Conservation (phyloP, 1,284 basidiomycete species). For the Megacollybia platyphylla region DNA sequence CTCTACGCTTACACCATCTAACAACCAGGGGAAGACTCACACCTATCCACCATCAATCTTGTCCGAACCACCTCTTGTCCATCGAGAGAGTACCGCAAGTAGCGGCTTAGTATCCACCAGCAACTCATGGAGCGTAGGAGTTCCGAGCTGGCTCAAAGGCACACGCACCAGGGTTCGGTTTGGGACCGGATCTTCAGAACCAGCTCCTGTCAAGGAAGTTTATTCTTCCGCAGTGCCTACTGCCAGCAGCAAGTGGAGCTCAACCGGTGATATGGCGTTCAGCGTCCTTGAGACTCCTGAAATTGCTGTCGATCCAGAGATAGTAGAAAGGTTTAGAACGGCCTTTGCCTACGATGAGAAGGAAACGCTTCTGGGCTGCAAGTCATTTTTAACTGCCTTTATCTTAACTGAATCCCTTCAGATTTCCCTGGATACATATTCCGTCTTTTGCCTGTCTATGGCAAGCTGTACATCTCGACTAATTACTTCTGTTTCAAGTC, state of each 20-base stretch:
- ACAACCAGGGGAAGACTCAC: constrained; percentile 28
- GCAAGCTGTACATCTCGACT: constrained; percentile 77
- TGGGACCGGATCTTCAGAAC: constrained; percentile 14
- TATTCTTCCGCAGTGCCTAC: constrained; percentile 32
- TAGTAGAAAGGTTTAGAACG: constrained; percentile 62
- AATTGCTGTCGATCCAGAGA: constrained; percentile 47
- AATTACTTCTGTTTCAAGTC: constrained; percentile 89
- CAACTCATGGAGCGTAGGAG: constrained; percentile 45
- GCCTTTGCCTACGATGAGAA: constrained; percentile 80
- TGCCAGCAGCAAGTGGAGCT: constrained; percentile 20
- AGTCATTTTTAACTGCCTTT: constrained; percentile 19
- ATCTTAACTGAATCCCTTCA: constrained; percentile 17
- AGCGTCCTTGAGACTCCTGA: constrained; percentile 64
- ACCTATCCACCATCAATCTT: constrained; percentile 69
- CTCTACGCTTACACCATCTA: constrained; percentile 14
- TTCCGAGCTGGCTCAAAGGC: constrained; percentile 60
- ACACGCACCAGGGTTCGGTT: constrained; percentile 19
- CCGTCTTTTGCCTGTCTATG: constrained; percentile 76
- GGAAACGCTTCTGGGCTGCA: constrained; percentile 79
- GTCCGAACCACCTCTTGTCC: constrained; percentile 8
- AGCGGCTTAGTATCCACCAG: constrained; percentile 11
- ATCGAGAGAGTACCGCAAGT: constrained; percentile 14
- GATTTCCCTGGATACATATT: constrained; percentile 85
- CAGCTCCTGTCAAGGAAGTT: constrained; percentile 33
- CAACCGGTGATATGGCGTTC: constrained; percentile 51